Evolutionary conservation across 768 basidiomycete species (phyloP), one percentile per base, ranked within the genome.

Genomic region (Hygrophoropsis aurantiaca): DNA sequence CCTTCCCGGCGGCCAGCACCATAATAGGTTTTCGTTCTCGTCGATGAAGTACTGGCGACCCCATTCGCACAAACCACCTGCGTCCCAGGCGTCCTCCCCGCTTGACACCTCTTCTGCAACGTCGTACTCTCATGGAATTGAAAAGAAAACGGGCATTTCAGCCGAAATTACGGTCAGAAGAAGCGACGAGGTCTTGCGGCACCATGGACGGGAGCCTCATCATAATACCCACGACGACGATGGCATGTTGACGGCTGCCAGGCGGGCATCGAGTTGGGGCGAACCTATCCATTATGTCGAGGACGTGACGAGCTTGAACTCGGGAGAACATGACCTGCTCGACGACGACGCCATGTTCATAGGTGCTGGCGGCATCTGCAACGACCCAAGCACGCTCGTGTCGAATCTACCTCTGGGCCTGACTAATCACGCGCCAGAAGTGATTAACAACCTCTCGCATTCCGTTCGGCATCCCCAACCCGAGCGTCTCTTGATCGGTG

Each of bases 251-350:
- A 70, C 70, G 11, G 72, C 74, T 25, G 80, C 78, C 21, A 71
- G 78, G 49, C 71, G 84, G 5, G 84, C 84, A 9, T 81, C 82
- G 41, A 84, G 82, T 56, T 85, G 83, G 84, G 82, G 80, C 0
- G 81, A 70, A 10, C 60, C 72, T 13, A 70, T 66, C 53, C 74
- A 60, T 58, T 61, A 65, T 53, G 44, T 68, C 56, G 73, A 72
- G 37, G 72, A 74, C 35, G 65, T 73, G 54, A 68, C 61, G 34
- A 75, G 72, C 46, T 50, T 79, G 38, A 70, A 77, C 47, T 74
- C 71, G 11, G 72, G 67, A 24, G 75, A 76, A 20, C 70, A 72
- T 33, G 77, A 71, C 10, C 70, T 67, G 51, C 55, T 72, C 35
- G 74, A 79, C 53, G 77, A 79, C 23, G 77, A 78, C 47, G 75